These are phyloP conservation scores for Colletotrichum brevisporum DNA, from an alignment of 2,329 filamentous ascomycete species.

Conservation along the genomic window DNA sequence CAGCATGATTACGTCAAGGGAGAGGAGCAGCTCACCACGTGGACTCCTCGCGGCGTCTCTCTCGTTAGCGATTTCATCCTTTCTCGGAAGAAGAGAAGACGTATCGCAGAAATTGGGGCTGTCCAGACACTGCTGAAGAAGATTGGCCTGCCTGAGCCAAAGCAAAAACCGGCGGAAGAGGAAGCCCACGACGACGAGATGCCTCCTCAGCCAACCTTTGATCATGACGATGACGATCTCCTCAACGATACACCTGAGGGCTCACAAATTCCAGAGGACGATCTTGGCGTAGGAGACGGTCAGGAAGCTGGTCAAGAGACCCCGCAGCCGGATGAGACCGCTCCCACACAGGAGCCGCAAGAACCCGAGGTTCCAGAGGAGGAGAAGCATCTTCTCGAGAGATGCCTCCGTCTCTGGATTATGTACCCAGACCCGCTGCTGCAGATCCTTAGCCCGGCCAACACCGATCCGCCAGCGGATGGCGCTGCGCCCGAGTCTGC, in stretches of 20 bases:
- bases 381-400: conserved; percentile 64
- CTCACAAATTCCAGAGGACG: conserved; percentile 58
- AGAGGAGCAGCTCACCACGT: conserved; percentile 86
- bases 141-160: conserved; percentile 64
- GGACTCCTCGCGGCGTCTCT: conserved; percentile 91
- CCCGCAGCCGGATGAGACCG: conserved; percentile 44
- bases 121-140: conserved; percentile 76
- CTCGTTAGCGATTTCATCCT: conserved; percentile 89
- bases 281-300: conserved; percentile 45
- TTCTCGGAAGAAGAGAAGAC: conserved; percentile 79
- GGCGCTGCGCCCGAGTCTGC: conserved; percentile 66
- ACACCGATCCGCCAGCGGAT: conserved; percentile 78
- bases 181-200: conserved; percentile 54
- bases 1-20: conserved; percentile 96
- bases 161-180: conserved; percentile 48
- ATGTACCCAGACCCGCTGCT: conserved; percentile 70
- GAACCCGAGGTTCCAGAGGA: conserved; percentile 57
- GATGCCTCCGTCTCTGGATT: conserved; percentile 76
- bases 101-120: conserved; percentile 85
- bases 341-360: conserved; percentile 41
- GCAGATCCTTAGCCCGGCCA: conserved; percentile 70
- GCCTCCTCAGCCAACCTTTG: conserved; percentile 54
- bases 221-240: conserved; percentile 69
- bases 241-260: conserved; percentile 70
- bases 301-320: conserved; percentile 43